These are phyloP conservation scores for Fusarium sp. DNA, from an alignment of 2,329 filamentous ascomycete species.

Conservation along the genomic window DNA sequence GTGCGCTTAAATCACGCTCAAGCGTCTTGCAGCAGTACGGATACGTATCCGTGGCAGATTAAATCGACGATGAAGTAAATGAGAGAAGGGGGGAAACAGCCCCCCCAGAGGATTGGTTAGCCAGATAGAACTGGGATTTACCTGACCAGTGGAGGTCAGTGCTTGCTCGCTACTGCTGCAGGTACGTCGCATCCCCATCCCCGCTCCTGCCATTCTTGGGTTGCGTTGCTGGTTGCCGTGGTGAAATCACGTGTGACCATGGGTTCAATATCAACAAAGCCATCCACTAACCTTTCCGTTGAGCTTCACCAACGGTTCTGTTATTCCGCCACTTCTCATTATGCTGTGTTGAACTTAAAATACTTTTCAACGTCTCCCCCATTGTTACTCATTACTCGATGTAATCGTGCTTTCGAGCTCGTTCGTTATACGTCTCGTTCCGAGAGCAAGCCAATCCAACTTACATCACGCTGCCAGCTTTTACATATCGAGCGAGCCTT, in stretches of 20 bases:
- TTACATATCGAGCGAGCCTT: not conserved
- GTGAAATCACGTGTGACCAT: slow-evolving; percentile 46
- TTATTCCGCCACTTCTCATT: slow-evolving; percentile 28
- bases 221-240: slow-evolving; percentile 44
- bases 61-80: too few relatives aligned
- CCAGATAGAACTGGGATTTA: too few relatives aligned
- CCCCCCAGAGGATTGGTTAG: too few relatives aligned
- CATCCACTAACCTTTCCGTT: slow-evolving; percentile 8
- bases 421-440: not conserved
- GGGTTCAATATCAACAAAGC: slow-evolving; percentile 42
- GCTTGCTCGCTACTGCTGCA: slow-evolving; percentile 35
- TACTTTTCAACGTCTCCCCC: slow-evolving; percentile 10
- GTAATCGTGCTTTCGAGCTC: slow-evolving; percentile 23
- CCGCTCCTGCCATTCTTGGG: slow-evolving; percentile 17
- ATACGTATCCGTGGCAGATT: not conserved
- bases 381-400: slow-evolving; percentile 3
- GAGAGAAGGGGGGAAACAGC: too few relatives aligned
- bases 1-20: too few relatives aligned
- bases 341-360: slow-evolving; percentile 16
- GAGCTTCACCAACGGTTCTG: slow-evolving; percentile 11
- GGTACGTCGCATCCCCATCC: slow-evolving; percentile 31
- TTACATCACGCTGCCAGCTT: not conserved
- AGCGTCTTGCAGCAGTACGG: not conserved
- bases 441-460: not conserved
- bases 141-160: slow-evolving; percentile 2